A percentile compares a stretch with the other conserved stretches of the same genome.
These are phyloP conservation scores for Fibroporia radiculosa DNA, from an alignment of 768 basidiomycete genomes.

Conservation along the genomic window DNA sequence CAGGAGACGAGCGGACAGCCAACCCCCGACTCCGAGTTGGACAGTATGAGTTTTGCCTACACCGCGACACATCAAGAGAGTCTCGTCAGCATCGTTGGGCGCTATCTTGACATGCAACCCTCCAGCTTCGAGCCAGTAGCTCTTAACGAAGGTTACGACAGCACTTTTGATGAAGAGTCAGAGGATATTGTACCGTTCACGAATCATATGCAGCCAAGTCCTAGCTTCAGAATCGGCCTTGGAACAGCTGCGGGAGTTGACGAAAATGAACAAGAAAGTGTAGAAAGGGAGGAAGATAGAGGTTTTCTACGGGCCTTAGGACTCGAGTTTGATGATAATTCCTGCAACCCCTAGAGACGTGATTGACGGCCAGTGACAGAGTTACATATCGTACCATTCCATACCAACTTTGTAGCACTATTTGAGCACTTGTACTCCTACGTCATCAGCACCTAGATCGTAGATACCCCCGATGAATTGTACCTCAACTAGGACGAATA, in stretches of 20 bases:
- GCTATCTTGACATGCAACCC: not conserved
- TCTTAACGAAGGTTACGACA: too few species aligned
- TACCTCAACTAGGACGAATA: not conserved
- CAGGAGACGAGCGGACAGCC: not conserved
- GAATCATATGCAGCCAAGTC: not conserved
- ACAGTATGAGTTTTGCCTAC: conserved; percentile 23
- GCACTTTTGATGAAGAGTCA: not conserved
- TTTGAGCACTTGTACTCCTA: too few species aligned
- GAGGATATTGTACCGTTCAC: not conserved
- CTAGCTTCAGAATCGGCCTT: not conserved
- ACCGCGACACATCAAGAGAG: conserved; percentile 3
- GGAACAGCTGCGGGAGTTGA: not conserved
- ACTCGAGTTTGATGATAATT: conserved; percentile 17
- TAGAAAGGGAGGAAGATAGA: conserved; percentile 14
- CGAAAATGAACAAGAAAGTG: not conserved
- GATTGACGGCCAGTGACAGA: too few species aligned
- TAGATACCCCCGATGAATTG: not conserved
- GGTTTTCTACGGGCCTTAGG: conserved; percentile 19
- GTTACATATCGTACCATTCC: conserved; percentile 6
- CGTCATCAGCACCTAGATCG: not conserved
- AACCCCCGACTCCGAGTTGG: conserved; percentile 16
- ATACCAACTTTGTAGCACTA: not conserved
- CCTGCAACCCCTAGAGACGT: too few species aligned
- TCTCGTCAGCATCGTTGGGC: not conserved
- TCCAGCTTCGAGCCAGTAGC: not conserved